phyloP scores from a whole-genome alignment of 2,329 filamentous ascomycete genomes.

The Penicillium sp. region DNA sequence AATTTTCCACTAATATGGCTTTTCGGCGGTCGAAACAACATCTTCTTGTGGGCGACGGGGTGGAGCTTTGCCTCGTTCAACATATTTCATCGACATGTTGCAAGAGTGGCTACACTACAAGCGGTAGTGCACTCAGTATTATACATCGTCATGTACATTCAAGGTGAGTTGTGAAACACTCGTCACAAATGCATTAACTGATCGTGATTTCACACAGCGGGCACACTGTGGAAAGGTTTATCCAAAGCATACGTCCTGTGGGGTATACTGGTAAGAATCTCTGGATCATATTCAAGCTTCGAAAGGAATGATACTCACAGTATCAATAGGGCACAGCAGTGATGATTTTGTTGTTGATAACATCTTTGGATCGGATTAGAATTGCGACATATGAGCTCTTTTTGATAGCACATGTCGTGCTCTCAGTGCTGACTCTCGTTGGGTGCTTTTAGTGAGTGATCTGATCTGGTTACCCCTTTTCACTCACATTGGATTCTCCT shows the following conservation, averaged over 20 bases:
- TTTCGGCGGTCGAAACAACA: conserved; percentile 68
- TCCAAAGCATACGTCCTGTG: conserved; percentile 33
- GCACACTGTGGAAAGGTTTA: conserved; percentile 28
- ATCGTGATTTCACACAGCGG: conserved; percentile 16
- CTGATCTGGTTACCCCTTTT: not conserved
- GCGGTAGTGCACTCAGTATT: conserved; percentile 64
- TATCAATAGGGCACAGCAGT: conserved; percentile 29
- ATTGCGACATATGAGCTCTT: conserved; percentile 48
- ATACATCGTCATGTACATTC: conserved; percentile 51
- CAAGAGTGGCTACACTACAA: conserved; percentile 62
- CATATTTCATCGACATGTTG: conserved; percentile 68
- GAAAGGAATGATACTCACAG: not conserved
- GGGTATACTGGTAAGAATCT: conserved; percentile 30
- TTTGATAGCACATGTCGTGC: conserved; percentile 41
- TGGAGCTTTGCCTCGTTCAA: conserved; percentile 70
- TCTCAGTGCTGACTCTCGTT: conserved; percentile 45
- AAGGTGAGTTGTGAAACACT: conserved; percentile 18
- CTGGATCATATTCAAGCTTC: not conserved
- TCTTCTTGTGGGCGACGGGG: conserved; percentile 66
- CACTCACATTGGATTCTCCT: not conserved
- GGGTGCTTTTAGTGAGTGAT: conserved; percentile 51
- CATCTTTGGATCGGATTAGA: conserved; percentile 52
- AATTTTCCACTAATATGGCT: conserved; percentile 68
- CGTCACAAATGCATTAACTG: not conserved
- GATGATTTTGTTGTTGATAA: conserved; percentile 46